phyloP scores from a whole-genome alignment of 768 basidiomycete genomes.

The Termitomyces sp. region DNA sequence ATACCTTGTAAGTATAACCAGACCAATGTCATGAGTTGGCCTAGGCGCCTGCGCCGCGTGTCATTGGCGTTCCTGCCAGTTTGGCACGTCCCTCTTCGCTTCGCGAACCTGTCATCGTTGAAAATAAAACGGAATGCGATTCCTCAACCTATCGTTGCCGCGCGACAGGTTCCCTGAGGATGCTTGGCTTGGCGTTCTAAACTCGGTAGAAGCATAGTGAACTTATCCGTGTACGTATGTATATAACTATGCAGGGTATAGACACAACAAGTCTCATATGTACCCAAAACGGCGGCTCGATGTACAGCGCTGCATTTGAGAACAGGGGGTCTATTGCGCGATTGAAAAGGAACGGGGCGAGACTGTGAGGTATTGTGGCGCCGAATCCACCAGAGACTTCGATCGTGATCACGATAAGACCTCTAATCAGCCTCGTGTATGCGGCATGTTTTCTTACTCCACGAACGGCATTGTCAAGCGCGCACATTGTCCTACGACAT shows the following conservation, averaged over 20 bases:
- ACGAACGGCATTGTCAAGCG: background rate
- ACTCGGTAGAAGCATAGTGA: background rate
- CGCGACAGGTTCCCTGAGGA: background rate
- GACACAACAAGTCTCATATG: too few species aligned
- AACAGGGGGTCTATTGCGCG: background rate
- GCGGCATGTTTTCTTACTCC: conserved; percentile 3
- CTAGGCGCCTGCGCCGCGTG: background rate
- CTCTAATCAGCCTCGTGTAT: conserved; percentile 10
- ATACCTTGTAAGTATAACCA: background rate
- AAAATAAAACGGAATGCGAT: background rate
- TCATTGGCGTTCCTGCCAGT: background rate
- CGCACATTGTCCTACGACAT: conserved; percentile 7
- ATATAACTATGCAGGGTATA: background rate
- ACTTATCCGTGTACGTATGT: background rate
- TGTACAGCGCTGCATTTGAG: background rate
- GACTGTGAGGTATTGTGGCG: conserved; percentile 11
- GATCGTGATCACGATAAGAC: conserved; percentile 8
- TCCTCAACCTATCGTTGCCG: background rate
- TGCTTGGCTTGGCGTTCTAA: background rate
- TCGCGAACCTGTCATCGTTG: background rate
- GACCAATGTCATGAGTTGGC: background rate
- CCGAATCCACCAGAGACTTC: background rate
- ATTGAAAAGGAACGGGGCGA: background rate
- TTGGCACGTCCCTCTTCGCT: background rate
- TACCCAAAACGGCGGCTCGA: too few species aligned